Base-by-base conservation (phyloP, 2,329 filamentous ascomycete species). In the Diaporthe sp. region DNA sequence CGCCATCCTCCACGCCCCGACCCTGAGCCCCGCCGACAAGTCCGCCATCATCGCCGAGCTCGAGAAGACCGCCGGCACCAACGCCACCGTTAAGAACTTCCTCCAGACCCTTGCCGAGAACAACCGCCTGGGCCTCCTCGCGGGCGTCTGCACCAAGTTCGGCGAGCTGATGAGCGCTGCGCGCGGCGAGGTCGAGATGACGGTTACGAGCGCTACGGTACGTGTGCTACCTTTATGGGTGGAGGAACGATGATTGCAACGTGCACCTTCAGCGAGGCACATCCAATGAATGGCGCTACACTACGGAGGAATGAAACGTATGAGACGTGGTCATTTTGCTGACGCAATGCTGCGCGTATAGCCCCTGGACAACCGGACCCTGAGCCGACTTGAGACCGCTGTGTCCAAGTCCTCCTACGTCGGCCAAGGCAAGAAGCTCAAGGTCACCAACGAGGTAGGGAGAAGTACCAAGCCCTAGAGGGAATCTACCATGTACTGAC, bases 361-460 rank as follows among this genome's bases (percentile, higher is more conserved):
- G 94, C 90, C 93, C 85, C 92, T 99, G 83, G 97, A 99, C 87
- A 91, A 87, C 89, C 96, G 92, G 90, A 95, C 94, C 78, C 91
- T 99, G 82, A 89, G 86, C 85, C 94, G 97, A 84, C 92, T 99
- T 80, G 96, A 99, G 90, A 87, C 88, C 80, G 95, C 96, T 81
- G 92, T 98, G 82, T 85, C 93, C 87, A 98, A 98, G 91, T 98
- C 95, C 78, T 87, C 93, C 84, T 97, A 95, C 88, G 92, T 96
- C 81, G 93, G 93, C 84, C 91, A 94, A 85, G 96, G 96, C 89
- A 96, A 98, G 93, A 98, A 98, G 91, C 92, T 98, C 87, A 98
- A 98, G 93, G 83, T 98, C 82, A 94, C 95, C 81, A 94, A 97
- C 88, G 94, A 95, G 90, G 94, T 95, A 87, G 15, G 72, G 44